These are phyloP conservation scores for Yamadazyma pseudoaaseri DNA, from an alignment of 1,139 yeast genomes.

Conservation along the genomic window DNA sequence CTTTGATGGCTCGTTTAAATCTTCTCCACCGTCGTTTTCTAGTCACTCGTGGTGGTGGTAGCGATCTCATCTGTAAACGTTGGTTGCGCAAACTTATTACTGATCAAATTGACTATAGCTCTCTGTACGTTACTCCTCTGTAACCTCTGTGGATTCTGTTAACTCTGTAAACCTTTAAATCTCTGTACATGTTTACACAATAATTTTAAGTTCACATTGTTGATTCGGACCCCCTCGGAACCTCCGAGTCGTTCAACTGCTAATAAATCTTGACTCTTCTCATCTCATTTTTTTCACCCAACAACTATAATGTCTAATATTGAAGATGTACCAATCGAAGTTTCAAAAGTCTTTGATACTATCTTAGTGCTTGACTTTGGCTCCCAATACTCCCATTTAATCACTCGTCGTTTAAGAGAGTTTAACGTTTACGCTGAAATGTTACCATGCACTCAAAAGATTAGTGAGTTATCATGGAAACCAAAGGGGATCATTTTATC, in stretches of 20 bases:
- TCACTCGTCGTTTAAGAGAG: constrained; percentile 97
- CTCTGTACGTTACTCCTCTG: too few species aligned
- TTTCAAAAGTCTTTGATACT: constrained; percentile 89
- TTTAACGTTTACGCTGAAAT: constrained; percentile 98
- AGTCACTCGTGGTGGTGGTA: constrained; percentile 47
- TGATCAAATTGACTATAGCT: too few species aligned
- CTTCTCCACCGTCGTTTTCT: constrained; percentile 37
- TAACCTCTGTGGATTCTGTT: too few species aligned
- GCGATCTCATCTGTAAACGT: constrained; percentile 36
- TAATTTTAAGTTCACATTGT: too few species aligned
- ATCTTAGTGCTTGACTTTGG: constrained; percentile 97
- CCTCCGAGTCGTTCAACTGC: not conserved
- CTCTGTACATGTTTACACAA: too few species aligned
- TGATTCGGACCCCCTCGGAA: too few species aligned
- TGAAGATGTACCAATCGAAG: constrained; percentile 52
- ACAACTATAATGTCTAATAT: constrained; percentile 4
- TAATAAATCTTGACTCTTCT: constrained; percentile 3
- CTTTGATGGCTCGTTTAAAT: constrained; percentile 28
- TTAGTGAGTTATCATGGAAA: constrained; percentile 85
- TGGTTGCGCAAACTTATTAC: not conserved
- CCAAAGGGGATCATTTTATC: constrained; percentile 96
- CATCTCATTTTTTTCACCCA: too few species aligned
- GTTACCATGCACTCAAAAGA: constrained; percentile 98
- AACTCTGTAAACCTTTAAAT: too few species aligned
- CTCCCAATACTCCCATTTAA: constrained; percentile 95